Evolutionary conservation across 208 protist species (phyloP).

Genomic region (Wallacemonas sp.): DNA sequence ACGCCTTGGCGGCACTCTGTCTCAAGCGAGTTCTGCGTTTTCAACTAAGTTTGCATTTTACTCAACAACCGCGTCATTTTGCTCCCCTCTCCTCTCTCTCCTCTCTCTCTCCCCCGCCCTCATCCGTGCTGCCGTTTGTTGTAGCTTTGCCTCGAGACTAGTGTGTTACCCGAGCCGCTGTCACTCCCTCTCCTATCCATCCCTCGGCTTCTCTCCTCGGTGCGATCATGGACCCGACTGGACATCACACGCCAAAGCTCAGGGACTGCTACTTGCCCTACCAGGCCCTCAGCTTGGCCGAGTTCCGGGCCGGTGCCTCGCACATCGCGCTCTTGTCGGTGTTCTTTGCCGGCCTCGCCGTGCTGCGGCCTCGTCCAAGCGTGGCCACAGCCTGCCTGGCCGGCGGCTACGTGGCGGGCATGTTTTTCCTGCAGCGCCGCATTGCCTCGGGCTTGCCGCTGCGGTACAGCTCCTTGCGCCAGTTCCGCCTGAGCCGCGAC

Average conservation of each 20-base stretch:
- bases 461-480: slow-evolving; percentile 29
- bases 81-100: too few relatives aligned
- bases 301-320: slow-evolving; percentile 32
- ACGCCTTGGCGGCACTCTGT: too few relatives aligned
- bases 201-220: neutral
- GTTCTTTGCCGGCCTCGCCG: neutral
- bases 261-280: slow-evolving; percentile 38
- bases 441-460: slow-evolving; percentile 49
- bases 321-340: slow-evolving; percentile 34
- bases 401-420: slow-evolving; percentile 22
- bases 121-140: too few relatives aligned
- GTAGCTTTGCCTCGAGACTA: too few relatives aligned
- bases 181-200: neutral
- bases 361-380: slow-evolving; percentile 11
- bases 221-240: neutral
- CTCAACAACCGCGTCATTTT: too few relatives aligned
- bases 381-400: neutral
- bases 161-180: too few relatives aligned
- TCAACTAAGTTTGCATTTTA: too few relatives aligned
- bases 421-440: slow-evolving; percentile 49
- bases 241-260: slow-evolving; percentile 20
- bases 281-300: slow-evolving; percentile 32
- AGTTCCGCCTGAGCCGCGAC: slow-evolving; percentile 30
- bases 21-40: too few relatives aligned
- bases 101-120: too few relatives aligned